Evolutionary conservation across 768 basidiomycete species (phyloP).

Genomic region (Boletus pseudo-olivaceus): DNA sequence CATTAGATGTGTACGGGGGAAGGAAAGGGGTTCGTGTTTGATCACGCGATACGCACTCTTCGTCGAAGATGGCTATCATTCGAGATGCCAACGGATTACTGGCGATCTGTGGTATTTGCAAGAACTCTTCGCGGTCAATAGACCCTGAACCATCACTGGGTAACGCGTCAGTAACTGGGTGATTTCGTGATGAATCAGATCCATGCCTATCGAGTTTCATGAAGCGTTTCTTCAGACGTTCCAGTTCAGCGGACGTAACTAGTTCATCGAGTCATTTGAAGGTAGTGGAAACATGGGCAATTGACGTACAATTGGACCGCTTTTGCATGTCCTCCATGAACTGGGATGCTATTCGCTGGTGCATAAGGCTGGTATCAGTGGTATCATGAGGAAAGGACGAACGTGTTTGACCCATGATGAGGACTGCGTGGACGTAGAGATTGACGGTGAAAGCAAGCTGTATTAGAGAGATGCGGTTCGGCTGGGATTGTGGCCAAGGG

Average conservation of each 20-base stretch:
- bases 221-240: conserved; percentile 96
- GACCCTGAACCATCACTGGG: conserved; percentile 92
- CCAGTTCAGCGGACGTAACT: conserved; percentile 95
- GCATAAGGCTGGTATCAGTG: conserved; percentile 1
- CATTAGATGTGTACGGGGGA: neutral
- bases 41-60: conserved; percentile 69
- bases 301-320: conserved; percentile 89
- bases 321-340: conserved; percentile 98
- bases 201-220: conserved; percentile 95
- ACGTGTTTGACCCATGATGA: conserved; percentile 83
- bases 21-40: neutral
- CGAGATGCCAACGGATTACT: conserved; percentile 94
- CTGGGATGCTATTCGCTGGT: conserved; percentile 62
- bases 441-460: neutral
- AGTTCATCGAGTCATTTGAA: conserved; percentile 14
- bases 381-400: conserved; percentile 27
- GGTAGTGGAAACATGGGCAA: neutral
- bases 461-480: neutral
- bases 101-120: conserved; percentile 98
- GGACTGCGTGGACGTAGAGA: conserved; percentile 7
- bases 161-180: neutral
- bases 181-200: neutral
- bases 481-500: neutral
- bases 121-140: conserved; percentile 97
- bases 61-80: conserved; percentile 99